phyloP scores from a whole-genome alignment of 176 grass and related monocot genomes.

The Paspalum vaginatum region DNA sequence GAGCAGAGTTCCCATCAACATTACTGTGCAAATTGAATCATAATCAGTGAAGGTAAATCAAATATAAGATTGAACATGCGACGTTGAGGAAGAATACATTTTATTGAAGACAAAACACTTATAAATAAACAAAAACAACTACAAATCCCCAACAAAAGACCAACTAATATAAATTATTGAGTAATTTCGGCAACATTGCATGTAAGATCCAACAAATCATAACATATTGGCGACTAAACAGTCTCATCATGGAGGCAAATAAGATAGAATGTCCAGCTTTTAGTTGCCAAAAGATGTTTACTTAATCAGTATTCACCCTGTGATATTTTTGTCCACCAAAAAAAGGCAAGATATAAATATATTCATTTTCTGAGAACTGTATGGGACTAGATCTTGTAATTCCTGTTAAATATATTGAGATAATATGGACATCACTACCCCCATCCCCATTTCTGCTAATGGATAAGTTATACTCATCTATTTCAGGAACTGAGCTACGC shows the following conservation, averaged over 20 bases:
- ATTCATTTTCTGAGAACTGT: background rate
- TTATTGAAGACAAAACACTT: background rate
- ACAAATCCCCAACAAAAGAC: background rate
- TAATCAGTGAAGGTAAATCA: background rate
- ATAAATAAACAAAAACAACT: background rate
- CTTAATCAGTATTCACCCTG: background rate
- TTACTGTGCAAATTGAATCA: conserved; percentile 58
- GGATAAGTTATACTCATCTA: background rate
- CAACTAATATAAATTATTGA: background rate
- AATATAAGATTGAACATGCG: background rate
- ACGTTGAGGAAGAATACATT: background rate
- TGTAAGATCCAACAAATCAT: background rate
- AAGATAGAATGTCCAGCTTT: background rate
- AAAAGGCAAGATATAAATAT: background rate
- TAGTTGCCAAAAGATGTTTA: background rate
- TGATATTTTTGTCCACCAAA: background rate
- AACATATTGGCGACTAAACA: background rate
- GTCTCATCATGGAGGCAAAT: background rate
- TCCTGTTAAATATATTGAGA: background rate
- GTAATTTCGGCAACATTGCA: background rate
- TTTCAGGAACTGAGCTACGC: no score
- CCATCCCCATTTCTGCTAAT: background rate
- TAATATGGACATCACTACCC: background rate
- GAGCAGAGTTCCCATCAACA: conserved; percentile 91
- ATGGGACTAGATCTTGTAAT: background rate